Evolutionary conservation across 1,284 basidiomycete species (phyloP).

Genomic region (Ceratobasidium theobromae): DNA sequence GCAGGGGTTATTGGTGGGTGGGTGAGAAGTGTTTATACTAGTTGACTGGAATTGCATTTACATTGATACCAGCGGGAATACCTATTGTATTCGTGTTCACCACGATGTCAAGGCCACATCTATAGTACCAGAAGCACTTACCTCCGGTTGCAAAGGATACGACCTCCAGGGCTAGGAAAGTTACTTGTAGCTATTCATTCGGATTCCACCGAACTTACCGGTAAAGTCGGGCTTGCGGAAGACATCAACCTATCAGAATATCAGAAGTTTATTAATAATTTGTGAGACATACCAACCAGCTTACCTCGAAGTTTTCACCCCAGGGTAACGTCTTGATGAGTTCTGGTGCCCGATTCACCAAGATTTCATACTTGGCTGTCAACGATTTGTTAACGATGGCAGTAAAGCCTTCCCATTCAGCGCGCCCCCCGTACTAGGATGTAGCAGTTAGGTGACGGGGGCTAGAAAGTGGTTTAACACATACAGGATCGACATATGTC

Average conservation of each 20-base stretch:
- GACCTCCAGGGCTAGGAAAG: constrained; percentile 57
- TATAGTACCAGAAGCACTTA: constrained; percentile 40
- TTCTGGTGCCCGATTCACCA: constrained; percentile 72
- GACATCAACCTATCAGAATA: constrained; percentile 58
- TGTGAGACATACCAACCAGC: constrained; percentile 38
- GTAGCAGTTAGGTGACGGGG: not conserved
- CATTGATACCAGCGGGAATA: constrained; percentile 80
- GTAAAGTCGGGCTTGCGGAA: constrained; percentile 88
- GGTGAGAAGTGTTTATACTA: not conserved
- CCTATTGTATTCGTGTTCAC: constrained; percentile 46
- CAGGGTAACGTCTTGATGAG: constrained; percentile 80
- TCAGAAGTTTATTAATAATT: not conserved
- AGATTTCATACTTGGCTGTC: constrained; percentile 74
- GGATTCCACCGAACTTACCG: constrained; percentile 45
- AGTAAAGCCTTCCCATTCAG: constrained; percentile 89
- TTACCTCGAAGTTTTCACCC: constrained; percentile 81
- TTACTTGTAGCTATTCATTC: not conserved
- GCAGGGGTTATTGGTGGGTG: not conserved
- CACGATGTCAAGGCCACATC: not conserved
- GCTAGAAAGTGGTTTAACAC: constrained; percentile 39
- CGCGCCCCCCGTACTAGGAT: constrained; percentile 44
- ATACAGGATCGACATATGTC: constrained; percentile 80
- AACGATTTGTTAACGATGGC: constrained; percentile 82
- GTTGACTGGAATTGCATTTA: constrained; percentile 10
- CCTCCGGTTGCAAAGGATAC: constrained; percentile 79